Evolutionary conservation across 2,329 filamentous ascomycete species (phyloP).

Genomic region (Aspergillus floridensis): DNA sequence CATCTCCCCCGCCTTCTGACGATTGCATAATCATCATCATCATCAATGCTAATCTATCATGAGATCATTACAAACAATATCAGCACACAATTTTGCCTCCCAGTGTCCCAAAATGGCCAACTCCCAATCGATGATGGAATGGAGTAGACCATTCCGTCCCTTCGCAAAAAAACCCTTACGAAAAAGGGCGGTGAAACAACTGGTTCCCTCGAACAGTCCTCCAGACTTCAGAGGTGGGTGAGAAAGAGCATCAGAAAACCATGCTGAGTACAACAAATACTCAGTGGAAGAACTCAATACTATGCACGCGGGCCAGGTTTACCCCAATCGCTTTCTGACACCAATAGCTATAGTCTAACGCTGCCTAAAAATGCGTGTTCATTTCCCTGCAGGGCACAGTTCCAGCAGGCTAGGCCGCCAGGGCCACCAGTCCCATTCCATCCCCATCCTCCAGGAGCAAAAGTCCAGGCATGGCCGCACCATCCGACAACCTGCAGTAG

Average conservation of each 20-base stretch:
- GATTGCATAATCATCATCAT: neutral
- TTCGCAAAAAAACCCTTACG: neutral
- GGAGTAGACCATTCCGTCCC: neutral
- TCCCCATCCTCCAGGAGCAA: neutral
- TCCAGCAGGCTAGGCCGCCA: neutral
- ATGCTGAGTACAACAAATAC: neutral
- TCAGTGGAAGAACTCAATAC: neutral
- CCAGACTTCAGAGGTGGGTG: neutral
- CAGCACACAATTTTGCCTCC: neutral
- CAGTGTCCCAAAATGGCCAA: neutral
- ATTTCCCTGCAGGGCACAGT: neutral
- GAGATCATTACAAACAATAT: neutral
- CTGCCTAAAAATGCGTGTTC: constrained; percentile 4
- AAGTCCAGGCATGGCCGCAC: neutral
- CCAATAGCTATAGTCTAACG: constrained; percentile 2
- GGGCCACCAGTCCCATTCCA: neutral
- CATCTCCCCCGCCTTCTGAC: neutral
- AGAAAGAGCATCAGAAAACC: neutral
- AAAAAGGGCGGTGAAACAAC: neutral
- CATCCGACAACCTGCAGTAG: constrained; percentile 4
- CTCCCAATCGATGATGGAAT: neutral
- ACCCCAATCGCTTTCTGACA: neutral
- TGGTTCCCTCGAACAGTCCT: neutral
- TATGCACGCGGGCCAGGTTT: no score
- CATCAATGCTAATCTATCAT: neutral